phyloP scores from a whole-genome alignment of 2,329 filamentous ascomycete genomes.

The Paramyrothecium roridum region DNA sequence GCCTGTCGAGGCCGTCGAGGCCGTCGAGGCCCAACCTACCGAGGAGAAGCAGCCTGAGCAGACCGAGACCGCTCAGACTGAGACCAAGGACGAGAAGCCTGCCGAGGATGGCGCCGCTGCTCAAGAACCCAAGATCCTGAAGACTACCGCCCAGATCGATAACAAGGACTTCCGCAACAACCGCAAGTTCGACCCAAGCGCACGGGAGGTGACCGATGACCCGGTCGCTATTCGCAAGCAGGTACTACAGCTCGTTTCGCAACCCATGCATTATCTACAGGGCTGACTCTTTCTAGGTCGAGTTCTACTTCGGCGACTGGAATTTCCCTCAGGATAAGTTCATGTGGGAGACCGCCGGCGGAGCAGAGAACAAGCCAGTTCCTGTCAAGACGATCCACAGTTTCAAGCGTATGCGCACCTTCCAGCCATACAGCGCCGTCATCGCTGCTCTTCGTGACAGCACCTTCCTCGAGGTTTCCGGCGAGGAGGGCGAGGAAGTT shows the following conservation, averaged over 20 bases:
- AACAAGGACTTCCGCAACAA: slow-evolving; percentile 47
- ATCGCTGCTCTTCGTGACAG: slow-evolving; percentile 81
- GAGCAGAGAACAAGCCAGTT: slow-evolving; percentile 78
- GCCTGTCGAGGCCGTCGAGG: slow-evolving; percentile 24
- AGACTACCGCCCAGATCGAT: slow-evolving; percentile 39
- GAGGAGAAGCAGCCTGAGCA: slow-evolving; percentile 20
- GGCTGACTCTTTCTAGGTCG: slow-evolving; percentile 56
- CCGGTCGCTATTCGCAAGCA: slow-evolving; percentile 79
- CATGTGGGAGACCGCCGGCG: slow-evolving; percentile 75
- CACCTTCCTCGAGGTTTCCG: slow-evolving; percentile 67
- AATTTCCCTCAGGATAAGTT: slow-evolving; percentile 89
- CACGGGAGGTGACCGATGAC: slow-evolving; percentile 69
- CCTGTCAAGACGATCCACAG: slow-evolving; percentile 72
- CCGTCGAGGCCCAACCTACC: slow-evolving; percentile 14
- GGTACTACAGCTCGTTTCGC: slow-evolving; percentile 39
- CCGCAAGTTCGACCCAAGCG: slow-evolving; percentile 68
- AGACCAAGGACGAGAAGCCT: slow-evolving; percentile 16
- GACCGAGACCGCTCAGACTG: slow-evolving; percentile 18
- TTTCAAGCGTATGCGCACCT: slow-evolving; percentile 96
- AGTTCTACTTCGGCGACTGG: slow-evolving; percentile 93
- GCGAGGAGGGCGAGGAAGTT: slow-evolving; percentile 68
- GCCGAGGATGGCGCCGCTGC: slow-evolving; percentile 19
- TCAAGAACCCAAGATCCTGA: slow-evolving; percentile 34
- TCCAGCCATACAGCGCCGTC: slow-evolving; percentile 82
- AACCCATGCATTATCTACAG: not conserved